Conservation (phyloP, 2,329 filamentous ascomycete species). For the Colletotrichum sp. region DNA sequence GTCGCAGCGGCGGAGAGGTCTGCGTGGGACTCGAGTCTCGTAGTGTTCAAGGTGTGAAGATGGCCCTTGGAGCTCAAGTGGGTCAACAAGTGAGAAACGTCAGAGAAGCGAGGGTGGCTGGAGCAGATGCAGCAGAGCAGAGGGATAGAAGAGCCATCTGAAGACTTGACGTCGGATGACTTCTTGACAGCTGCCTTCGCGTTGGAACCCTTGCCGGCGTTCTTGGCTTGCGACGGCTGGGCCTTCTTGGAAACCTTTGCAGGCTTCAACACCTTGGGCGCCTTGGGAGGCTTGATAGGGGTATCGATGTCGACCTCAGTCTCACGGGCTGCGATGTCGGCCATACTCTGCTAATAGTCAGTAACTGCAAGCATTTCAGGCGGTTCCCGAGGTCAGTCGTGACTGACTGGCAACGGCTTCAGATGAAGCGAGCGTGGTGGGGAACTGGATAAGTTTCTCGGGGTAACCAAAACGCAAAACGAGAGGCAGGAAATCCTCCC, state of each 20-base stretch:
- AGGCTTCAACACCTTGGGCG: neutral
- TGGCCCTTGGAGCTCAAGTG: constrained; percentile 95
- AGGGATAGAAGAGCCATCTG: constrained; percentile 52
- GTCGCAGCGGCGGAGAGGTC: constrained; percentile 68
- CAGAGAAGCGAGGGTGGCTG: constrained; percentile 81
- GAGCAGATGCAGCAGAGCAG: constrained; percentile 86
- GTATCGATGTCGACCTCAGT: neutral
- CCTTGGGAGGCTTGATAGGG: neutral
- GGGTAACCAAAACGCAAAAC: constrained; percentile 18
- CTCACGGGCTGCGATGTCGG: constrained; percentile 24
- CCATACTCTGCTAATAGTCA: constrained; percentile 39
- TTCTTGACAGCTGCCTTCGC: constrained; percentile 21
- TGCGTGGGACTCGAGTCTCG: constrained; percentile 72
- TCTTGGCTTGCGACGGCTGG: neutral
- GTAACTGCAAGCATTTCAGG: neutral
- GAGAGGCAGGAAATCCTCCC: constrained; percentile 1
- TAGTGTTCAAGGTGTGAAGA: constrained; percentile 81
- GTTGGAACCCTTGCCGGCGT: neutral
- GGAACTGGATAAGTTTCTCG: neutral
- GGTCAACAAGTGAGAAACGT: constrained; percentile 89
- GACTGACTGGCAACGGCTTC: constrained; percentile 14
- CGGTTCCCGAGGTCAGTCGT: neutral
- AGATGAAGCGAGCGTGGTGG: neutral
- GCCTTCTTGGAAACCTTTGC: neutral
- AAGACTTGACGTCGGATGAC: constrained; percentile 21